A percentile compares a stretch with the other conserved stretches of the same genome.
Conservation (phyloP, 2,329 filamentous ascomycete genomes). For the Aureobasidium sp. region DNA sequence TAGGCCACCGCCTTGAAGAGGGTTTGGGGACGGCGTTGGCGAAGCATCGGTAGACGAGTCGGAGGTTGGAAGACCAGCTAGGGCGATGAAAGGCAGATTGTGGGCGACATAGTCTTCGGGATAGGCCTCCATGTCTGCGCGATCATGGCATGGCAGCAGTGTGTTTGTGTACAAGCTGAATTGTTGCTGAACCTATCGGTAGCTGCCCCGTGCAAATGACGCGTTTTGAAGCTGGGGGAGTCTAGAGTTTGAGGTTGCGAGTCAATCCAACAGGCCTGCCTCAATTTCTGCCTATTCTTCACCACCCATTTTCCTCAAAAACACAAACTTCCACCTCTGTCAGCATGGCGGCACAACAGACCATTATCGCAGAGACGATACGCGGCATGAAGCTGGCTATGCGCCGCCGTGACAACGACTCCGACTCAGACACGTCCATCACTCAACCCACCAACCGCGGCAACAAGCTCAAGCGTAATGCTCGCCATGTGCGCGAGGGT, state of each 20-base stretch:
- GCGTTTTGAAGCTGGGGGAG: neutral
- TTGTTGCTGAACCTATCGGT: neutral
- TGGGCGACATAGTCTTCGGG: slow-evolving; percentile 72
- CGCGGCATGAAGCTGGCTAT: slow-evolving; percentile 60
- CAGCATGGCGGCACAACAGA: slow-evolving; percentile 49
- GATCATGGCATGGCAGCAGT: neutral
- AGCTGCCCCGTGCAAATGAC: slow-evolving; percentile 2
- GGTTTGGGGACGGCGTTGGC: neutral
- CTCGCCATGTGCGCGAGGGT: slow-evolving; percentile 62
- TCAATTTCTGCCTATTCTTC: neutral
- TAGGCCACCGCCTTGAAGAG: slow-evolving; percentile 40
- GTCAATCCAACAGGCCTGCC: neutral
- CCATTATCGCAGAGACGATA: slow-evolving; percentile 55
- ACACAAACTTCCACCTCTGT: neutral
- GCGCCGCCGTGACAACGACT: slow-evolving; percentile 59
- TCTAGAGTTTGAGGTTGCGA: neutral
- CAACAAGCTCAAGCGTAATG: slow-evolving; percentile 69
- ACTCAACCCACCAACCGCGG: slow-evolving; percentile 64
- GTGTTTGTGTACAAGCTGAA: neutral
- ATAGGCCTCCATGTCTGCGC: slow-evolving; percentile 63
- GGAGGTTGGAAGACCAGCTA: slow-evolving; percentile 57
- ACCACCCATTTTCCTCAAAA: neutral
- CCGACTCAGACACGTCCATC: slow-evolving; percentile 68
- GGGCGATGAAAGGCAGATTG: slow-evolving; percentile 74
- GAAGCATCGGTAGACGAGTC: neutral